Base-by-base conservation (phyloP, 2,329 filamentous ascomycete genomes). In the Stemphylium vesicarium region DNA sequence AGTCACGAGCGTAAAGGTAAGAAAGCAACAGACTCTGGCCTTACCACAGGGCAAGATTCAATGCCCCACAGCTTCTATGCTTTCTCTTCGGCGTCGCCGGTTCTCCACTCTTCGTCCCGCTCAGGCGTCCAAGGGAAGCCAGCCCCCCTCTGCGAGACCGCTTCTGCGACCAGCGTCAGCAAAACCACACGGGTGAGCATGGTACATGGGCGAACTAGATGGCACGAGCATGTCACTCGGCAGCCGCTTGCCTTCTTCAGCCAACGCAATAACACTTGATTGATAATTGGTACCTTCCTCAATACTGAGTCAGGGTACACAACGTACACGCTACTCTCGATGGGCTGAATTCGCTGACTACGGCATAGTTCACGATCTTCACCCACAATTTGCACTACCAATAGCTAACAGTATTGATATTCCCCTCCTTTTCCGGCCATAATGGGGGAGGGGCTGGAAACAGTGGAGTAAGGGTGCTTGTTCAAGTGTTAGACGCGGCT, bases 31-130 rank as follows among this genome's bases (percentile, higher is more conserved):
- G 16, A 39, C 8, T 43, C 20, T 40, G 39, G 33, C 20, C 38
- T 37, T 44, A 44, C 15, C 40, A 44, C 20, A 45, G 39, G 29
- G 26, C 29, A 10, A 10, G 16, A 9, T 16, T 7, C 13, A 36
- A 42, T 12, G 40, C 26, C 20, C 24, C 31, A 35, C 33, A 50
- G 35, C 20, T 9, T 29, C 26, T 11, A 29, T 15, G 12, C 38
- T 7, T 16, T 24, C 9, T n/a, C 24, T 20, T 20, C 53, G 42
- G 45, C 8, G 24, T 56, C 29, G 32, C 38, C 38, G 53, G 18
- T 38, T 42, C 40, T 50, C 56, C 53, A 50, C 47, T 50, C 44
- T 24, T 43, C 22, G 22, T 47, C 43, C 39, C 22, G 15, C 41
- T 40, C 16, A 44, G 46, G 43, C 51, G 40, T 45, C 40, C 51